Evolutionary conservation across 106 monocot species (phyloP).

Genomic region (Allium sativum): DNA sequence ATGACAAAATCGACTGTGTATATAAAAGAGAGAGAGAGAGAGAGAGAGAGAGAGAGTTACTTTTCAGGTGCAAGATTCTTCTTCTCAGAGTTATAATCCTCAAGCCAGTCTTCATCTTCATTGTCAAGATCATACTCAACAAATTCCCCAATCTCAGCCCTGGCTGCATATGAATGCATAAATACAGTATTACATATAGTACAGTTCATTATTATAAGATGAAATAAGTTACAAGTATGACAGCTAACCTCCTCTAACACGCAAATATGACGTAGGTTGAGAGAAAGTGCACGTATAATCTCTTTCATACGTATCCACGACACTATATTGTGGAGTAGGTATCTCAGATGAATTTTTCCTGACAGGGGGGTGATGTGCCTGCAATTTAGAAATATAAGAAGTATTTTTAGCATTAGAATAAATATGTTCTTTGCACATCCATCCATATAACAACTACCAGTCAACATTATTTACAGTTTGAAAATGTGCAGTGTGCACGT

Average conservation of each 20-base stretch:
- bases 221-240: background rate
- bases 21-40: background rate
- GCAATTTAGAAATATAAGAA: background rate
- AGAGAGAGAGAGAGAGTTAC: slow-evolving; percentile 22
- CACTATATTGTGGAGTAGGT: slow-evolving; percentile 76
- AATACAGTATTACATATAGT: background rate
- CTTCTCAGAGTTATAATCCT: slow-evolving; percentile 71
- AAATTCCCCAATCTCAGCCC: slow-evolving; percentile 94
- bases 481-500: too few relatives aligned
- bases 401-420: too few relatives aligned
- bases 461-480: too few relatives aligned
- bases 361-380: slow-evolving; percentile 38
- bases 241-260: slow-evolving; percentile 86
- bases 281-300: slow-evolving; percentile 78
- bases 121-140: slow-evolving; percentile 95
- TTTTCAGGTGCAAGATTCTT: slow-evolving; percentile 72
- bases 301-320: slow-evolving; percentile 90
- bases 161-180: slow-evolving; percentile 35
- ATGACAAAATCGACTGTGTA: too few relatives aligned
- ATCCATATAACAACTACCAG: too few relatives aligned
- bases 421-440: too few relatives aligned
- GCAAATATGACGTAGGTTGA: slow-evolving; percentile 82
- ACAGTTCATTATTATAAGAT: background rate
- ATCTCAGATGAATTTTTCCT: slow-evolving; percentile 71
- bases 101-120: slow-evolving; percentile 96